A percentile compares a stretch with the other conserved stretches of the same genome.
These are phyloP conservation scores for Phellinidium pouzarii DNA, from an alignment of 1,284 basidiomycete genomes.

Conservation along the genomic window DNA sequence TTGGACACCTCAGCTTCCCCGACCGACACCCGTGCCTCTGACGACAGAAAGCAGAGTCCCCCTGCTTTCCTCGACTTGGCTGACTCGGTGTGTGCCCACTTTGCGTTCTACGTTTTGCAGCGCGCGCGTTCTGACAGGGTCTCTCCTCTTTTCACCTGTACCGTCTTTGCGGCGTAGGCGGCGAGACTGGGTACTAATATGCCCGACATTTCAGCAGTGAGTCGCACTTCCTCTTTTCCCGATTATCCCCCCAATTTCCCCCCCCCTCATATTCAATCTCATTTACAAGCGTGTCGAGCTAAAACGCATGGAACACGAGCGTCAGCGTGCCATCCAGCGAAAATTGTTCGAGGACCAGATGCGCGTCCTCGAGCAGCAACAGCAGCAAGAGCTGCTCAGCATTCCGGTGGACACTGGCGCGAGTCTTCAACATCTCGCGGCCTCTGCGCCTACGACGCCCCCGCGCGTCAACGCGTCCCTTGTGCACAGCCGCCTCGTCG, in stretches of 20 bases:
- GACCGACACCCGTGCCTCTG: slow-evolving; percentile 61
- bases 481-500: slow-evolving; percentile 29
- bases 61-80: slow-evolving; percentile 86
- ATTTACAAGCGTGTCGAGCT: slow-evolving; percentile 71
- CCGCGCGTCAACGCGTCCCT: slow-evolving; percentile 66
- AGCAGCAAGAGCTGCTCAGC: slow-evolving; percentile 75
- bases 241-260: neutral
- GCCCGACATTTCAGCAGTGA: slow-evolving; percentile 71
- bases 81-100: slow-evolving; percentile 61
- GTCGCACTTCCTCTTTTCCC: slow-evolving; percentile 30
- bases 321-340: slow-evolving; percentile 78
- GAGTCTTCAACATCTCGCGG: slow-evolving; percentile 60
- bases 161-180: slow-evolving; percentile 44
- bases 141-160: slow-evolving; percentile 23
- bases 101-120: neutral
- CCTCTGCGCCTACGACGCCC: slow-evolving; percentile 77
- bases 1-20: slow-evolving; percentile 62
- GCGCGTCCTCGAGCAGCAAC: slow-evolving; percentile 85
- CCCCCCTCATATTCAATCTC: slow-evolving; percentile 5
- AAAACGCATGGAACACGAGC: slow-evolving; percentile 77
- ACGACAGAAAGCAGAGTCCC: slow-evolving; percentile 74
- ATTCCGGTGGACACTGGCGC: slow-evolving; percentile 56
- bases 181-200: slow-evolving; percentile 78
- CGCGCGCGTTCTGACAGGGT: slow-evolving; percentile 13
- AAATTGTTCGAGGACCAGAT: slow-evolving; percentile 92